These are phyloP conservation scores for Leishmania arabica DNA, from an alignment of 208 protist genomes.

Conservation along the genomic window DNA sequence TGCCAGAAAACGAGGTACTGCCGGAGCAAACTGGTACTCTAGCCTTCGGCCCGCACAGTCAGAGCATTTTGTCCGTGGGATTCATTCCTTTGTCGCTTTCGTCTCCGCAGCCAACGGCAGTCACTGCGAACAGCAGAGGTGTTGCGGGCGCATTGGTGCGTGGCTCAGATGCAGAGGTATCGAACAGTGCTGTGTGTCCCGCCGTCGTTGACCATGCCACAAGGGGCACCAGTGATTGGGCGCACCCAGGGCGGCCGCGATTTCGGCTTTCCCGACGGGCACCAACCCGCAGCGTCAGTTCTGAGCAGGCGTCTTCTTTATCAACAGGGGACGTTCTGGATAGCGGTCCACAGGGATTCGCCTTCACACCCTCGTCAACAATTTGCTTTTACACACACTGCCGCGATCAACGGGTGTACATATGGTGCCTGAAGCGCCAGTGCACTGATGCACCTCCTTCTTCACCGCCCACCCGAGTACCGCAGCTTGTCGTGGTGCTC, in stretches of 20 bases:
- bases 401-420: slow-evolving; percentile 72
- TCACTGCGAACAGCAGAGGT: not conserved
- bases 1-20: not conserved
- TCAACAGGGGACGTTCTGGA: not conserved
- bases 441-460: not conserved
- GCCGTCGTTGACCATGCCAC: not conserved
- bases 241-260: slow-evolving; percentile 23
- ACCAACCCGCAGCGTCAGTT: not conserved
- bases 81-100: slow-evolving; percentile 22
- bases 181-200: not conserved
- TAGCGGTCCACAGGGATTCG: not conserved
- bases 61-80: slow-evolving; percentile 27
- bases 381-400: slow-evolving; percentile 81
- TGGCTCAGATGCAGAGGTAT: not conserved
- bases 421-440: slow-evolving; percentile 37
- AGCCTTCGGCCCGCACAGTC: slow-evolving; percentile 19
- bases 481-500: slow-evolving; percentile 44
- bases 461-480: not conserved
- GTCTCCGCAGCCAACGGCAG: not conserved
- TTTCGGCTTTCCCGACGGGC: slow-evolving; percentile 31
- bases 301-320: not conserved
- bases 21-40: not conserved
- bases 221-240: not conserved
- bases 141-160: not conserved
- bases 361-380: not conserved